phyloP scores from a whole-genome alignment of 1,284 basidiomycete genomes.

The Trichosporon coremiiforme region DNA sequence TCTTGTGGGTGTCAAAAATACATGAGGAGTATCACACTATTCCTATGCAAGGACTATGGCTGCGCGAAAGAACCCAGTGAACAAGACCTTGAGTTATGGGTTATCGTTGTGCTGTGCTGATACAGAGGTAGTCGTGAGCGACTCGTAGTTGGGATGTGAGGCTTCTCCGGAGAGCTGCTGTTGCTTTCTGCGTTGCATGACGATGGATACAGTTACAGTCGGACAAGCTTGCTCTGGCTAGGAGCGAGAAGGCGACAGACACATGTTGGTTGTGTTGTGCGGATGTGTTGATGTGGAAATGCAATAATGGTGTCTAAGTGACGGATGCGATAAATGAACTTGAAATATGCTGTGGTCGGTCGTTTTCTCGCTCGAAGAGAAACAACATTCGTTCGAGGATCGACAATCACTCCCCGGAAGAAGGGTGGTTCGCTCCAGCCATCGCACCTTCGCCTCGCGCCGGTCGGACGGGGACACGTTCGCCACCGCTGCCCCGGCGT shows the following conservation, averaged over 20 bases:
- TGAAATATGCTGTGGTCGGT: not conserved
- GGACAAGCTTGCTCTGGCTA: not conserved
- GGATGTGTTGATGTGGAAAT: not conserved
- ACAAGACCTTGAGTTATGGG: not conserved
- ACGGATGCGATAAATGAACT: conserved; percentile 1
- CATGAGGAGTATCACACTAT: not conserved
- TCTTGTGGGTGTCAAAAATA: not conserved
- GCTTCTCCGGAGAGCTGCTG: not conserved
- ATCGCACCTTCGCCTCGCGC: not conserved
- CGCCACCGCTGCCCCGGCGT: conserved; percentile 23
- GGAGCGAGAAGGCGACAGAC: not conserved
- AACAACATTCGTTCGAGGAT: not conserved
- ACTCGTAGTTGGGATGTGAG: not conserved
- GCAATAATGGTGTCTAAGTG: conserved; percentile 4
- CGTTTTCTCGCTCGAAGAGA: not conserved
- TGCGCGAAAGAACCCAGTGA: not conserved
- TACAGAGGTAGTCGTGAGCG: not conserved
- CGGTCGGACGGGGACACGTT: conserved; percentile 2
- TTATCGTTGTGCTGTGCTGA: conserved; percentile 9
- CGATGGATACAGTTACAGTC: not conserved
- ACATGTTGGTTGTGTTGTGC: not conserved
- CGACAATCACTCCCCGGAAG: not conserved
- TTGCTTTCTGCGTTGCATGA: not conserved
- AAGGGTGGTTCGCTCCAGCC: not conserved
- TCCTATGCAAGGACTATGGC: conserved; percentile 12